Percentiles rank a stretch among this genome's conserved stretches.
Evolutionary conservation across 495 filamentous ascomycete genomes (phyloP).

Genomic region (Tuber borchii): DNA sequence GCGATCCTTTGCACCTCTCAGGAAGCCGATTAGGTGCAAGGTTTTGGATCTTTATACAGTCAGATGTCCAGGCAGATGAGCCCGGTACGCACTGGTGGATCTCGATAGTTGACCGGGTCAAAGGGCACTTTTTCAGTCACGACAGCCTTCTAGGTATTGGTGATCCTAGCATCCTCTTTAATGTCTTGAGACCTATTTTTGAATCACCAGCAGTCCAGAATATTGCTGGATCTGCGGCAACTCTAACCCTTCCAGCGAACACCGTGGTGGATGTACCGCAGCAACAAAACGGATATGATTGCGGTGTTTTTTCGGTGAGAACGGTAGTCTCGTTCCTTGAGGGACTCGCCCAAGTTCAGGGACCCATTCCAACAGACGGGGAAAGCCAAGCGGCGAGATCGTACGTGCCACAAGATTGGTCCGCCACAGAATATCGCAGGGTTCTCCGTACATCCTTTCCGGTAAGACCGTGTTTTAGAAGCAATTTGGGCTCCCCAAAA

Average conservation of each 20-base stretch:
- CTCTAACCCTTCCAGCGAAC: not conserved
- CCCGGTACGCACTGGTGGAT: not conserved
- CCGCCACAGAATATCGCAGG: not conserved
- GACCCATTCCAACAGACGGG: not conserved
- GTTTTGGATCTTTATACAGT: slow-evolving; percentile 22
- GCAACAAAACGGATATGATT: slow-evolving; percentile 15
- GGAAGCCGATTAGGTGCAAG: not conserved
- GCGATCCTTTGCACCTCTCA: not conserved
- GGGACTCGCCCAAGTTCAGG: not conserved
- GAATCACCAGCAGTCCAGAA: not conserved
- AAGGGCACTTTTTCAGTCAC: slow-evolving; percentile 3
- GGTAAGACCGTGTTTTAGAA: not conserved
- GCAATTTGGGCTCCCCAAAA: not conserved
- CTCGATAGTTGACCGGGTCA: slow-evolving; percentile 3
- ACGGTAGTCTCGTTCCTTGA: slow-evolving; percentile 8
- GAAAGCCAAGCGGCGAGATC: not conserved
- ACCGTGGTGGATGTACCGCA: not conserved
- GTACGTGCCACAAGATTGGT: not conserved
- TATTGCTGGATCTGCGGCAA: not conserved
- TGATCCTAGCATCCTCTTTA: not conserved
- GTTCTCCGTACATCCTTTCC: not conserved
- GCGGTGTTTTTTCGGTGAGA: slow-evolving; percentile 12
- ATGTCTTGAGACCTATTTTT: not conserved
- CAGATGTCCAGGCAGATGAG: not conserved
- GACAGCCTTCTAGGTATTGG: not conserved